These are phyloP conservation scores for Cytospora leucostoma DNA, from an alignment of 2,329 filamentous ascomycete genomes.

Conservation along the genomic window DNA sequence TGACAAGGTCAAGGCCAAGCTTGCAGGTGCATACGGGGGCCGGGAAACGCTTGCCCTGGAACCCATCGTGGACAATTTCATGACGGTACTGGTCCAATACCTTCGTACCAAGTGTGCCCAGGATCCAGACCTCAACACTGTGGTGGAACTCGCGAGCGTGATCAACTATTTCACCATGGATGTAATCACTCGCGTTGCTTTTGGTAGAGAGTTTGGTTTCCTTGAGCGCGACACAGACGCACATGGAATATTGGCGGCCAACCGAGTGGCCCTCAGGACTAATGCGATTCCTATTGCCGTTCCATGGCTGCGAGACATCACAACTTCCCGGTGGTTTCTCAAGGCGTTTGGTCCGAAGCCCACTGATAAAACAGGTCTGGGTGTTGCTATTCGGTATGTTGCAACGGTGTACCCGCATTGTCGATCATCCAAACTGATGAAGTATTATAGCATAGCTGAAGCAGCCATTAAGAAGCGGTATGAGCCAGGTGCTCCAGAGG, in stretches of 20 bases:
- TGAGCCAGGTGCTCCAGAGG: slow-evolving; percentile 41
- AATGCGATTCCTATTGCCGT: slow-evolving; percentile 44
- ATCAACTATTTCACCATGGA: slow-evolving; percentile 53
- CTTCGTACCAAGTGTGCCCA: background rate
- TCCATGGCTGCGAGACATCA: slow-evolving; percentile 36
- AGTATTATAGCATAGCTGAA: slow-evolving; percentile 37
- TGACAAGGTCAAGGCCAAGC: slow-evolving; percentile 35
- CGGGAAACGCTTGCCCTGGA: slow-evolving; percentile 34
- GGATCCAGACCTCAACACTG: background rate
- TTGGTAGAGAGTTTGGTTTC: slow-evolving; percentile 49
- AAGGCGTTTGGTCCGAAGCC: slow-evolving; percentile 38
- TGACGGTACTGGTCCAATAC: slow-evolving; percentile 2
- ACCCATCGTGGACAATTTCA: slow-evolving; percentile 22
- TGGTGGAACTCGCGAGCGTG: slow-evolving; percentile 47
- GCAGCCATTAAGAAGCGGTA: slow-evolving; percentile 47
- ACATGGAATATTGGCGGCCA: slow-evolving; percentile 45
- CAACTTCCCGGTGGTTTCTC: slow-evolving; percentile 35
- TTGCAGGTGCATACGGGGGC: slow-evolving; percentile 32
- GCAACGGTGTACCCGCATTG: accelerated
- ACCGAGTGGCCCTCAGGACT: slow-evolving; percentile 40
- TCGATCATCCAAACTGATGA: background rate
- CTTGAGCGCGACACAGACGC: slow-evolving; percentile 46
- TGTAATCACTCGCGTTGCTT: slow-evolving; percentile 50
- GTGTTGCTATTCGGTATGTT: slow-evolving; percentile 31
- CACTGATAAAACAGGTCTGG: slow-evolving; percentile 35